Evolutionary conservation across 169 alveolate genomes (phyloP).

Genomic region (Plasmodium relictum): DNA sequence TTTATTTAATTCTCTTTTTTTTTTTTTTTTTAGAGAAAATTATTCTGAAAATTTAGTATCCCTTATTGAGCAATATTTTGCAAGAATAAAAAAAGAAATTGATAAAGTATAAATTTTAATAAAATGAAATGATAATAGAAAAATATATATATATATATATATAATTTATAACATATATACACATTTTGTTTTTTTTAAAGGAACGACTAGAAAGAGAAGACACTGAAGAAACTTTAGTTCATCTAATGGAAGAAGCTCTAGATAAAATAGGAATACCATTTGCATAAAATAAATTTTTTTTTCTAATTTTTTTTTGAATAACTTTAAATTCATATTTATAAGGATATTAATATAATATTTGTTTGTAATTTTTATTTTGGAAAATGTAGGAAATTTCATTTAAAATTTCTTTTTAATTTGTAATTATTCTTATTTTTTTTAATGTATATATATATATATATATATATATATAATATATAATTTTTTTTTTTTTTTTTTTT

Average conservation of each 20-base stretch:
- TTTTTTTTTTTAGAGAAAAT: conserved; percentile 45
- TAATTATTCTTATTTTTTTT: too few relatives aligned
- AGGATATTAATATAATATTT: conserved; percentile 8
- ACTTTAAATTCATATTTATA: conserved; percentile 7
- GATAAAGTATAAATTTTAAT: conserved; percentile 31
- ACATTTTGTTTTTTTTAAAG: conserved; percentile 14
- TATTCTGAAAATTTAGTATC: conserved; percentile 73
- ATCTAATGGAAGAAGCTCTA: conserved; percentile 73
- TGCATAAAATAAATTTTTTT: conserved; percentile 28
- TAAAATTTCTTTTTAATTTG: not conserved
- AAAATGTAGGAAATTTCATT: not conserved
- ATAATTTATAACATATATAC: not conserved
- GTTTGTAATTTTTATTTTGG: conserved; percentile 10
- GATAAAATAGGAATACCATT: conserved; percentile 71
- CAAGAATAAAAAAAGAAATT: conserved; percentile 68
- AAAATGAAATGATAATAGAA: not conserved
- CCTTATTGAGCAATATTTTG: conserved; percentile 70
- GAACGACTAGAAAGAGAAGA: conserved; percentile 71
- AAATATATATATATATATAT: not conserved
- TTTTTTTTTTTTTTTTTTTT: too few relatives aligned
- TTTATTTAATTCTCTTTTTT: not conserved
- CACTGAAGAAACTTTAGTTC: conserved; percentile 64
- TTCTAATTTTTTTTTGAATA: not conserved
- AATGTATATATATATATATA: too few relatives aligned
- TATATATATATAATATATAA: too few relatives aligned